Percentiles rank a stretch among this genome's conserved stretches.
phyloP scores from a whole-genome alignment of 306 rosid species.

The Vigna angularis region DNA sequence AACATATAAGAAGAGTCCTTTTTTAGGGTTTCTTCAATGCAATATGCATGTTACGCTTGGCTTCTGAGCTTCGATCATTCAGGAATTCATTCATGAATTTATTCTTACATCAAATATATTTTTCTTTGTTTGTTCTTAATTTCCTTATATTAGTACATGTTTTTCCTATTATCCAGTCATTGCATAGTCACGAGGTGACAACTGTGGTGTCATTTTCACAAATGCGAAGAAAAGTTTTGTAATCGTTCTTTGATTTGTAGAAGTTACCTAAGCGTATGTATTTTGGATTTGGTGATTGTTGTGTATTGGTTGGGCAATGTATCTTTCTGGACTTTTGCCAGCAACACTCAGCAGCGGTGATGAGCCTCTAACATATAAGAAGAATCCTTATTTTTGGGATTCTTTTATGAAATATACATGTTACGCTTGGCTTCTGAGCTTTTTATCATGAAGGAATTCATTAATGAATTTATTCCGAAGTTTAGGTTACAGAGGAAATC shows the following conservation, averaged over 20 bases:
- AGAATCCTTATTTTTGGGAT: constrained; percentile 27
- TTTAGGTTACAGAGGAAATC: background rate
- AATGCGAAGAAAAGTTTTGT: background rate
- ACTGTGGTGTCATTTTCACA: background rate
- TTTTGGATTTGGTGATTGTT: background rate
- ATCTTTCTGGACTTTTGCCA: background rate
- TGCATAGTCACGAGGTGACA: background rate
- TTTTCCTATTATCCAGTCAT: background rate
- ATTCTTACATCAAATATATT: background rate
- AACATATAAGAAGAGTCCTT: constrained; percentile 47
- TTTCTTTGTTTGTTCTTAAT: background rate
- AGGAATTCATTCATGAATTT: background rate
- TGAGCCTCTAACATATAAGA: constrained; percentile 60
- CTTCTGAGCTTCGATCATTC: constrained; percentile 61
- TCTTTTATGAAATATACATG: constrained; percentile 59
- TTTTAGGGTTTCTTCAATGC: constrained; percentile 52
- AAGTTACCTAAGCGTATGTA: background rate
- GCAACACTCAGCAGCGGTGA: constrained; percentile 44
- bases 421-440: constrained; percentile 79
- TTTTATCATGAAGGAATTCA: background rate
- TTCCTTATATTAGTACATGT: background rate
- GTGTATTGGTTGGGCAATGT: background rate
- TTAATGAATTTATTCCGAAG: background rate
- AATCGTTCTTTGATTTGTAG: background rate
- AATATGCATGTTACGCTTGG: constrained; percentile 64